Conservation (phyloP, 23 red algal species). For the Chondrus crispus region DNA sequence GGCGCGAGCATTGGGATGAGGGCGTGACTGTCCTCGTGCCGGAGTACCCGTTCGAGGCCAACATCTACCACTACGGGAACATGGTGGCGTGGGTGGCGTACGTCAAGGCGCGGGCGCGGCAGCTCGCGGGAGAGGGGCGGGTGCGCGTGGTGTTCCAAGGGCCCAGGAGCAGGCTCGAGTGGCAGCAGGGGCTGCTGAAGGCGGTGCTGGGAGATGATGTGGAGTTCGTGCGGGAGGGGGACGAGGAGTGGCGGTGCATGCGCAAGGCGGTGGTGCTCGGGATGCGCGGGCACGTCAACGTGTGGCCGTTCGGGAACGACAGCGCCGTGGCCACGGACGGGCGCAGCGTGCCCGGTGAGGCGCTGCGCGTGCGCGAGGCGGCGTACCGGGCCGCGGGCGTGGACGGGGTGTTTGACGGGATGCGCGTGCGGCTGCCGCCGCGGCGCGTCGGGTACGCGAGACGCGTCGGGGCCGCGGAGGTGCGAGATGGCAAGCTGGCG, state of each 20-base stretch:
- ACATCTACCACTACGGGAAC: constrained; percentile 49
- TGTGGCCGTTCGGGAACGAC: background rate
- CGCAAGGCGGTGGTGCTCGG: constrained; percentile 8
- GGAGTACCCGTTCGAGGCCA: constrained; percentile 28
- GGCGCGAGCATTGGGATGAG: background rate
- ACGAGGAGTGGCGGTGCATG: background rate
- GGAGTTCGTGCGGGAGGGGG: background rate
- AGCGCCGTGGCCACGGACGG: background rate
- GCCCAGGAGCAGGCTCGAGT: background rate
- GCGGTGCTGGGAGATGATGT: background rate
- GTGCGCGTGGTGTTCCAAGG: background rate
- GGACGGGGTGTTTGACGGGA: background rate
- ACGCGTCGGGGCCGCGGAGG: background rate
- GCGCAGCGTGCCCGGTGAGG: background rate
- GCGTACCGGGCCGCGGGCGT: background rate
- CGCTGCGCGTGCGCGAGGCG: background rate
- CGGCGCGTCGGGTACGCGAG: background rate
- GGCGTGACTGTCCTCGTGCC: constrained; percentile 35
- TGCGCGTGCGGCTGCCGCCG: too few relatives aligned
- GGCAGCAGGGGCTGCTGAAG: background rate
- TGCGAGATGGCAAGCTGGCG: background rate
- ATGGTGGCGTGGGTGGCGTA: background rate
- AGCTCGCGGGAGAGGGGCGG: background rate
- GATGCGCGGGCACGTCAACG: background rate
- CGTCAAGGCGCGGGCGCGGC: background rate